phyloP scores from a whole-genome alignment of 352 stramenopile genomes.

The Thalassiosira exigua region DNA sequence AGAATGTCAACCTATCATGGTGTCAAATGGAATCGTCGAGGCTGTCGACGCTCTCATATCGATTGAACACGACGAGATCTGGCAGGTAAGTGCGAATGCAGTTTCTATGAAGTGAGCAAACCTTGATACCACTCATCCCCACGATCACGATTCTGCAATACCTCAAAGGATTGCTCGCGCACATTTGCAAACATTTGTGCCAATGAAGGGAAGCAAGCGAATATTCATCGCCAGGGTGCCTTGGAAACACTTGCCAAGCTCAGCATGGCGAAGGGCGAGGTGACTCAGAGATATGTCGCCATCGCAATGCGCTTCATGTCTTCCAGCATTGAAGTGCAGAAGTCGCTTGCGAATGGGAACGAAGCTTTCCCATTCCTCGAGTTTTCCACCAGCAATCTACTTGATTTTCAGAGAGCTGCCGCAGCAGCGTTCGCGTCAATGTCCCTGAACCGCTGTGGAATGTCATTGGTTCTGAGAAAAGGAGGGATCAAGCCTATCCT shows the following conservation, averaged over 20 bases:
- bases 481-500: constrained; percentile 91
- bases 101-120: constrained; percentile 1
- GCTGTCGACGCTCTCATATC: constrained; percentile 87
- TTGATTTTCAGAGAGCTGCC: constrained; percentile 89
- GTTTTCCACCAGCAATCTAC: constrained; percentile 88
- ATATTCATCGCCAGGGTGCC: constrained; percentile 91
- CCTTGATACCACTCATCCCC: too few species aligned
- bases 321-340: constrained; percentile 91
- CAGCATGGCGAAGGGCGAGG: constrained; percentile 88
- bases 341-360: constrained; percentile 91
- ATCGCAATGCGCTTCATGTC: constrained; percentile 95
- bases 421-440: constrained; percentile 91
- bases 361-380: constrained; percentile 91
- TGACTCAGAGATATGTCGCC: constrained; percentile 93
- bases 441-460: constrained; percentile 93
- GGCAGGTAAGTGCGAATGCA: constrained; percentile 80
- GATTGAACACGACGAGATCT: constrained; percentile 90
- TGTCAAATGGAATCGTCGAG: constrained; percentile 89
- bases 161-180: constrained; percentile 88
- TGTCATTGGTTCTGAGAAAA: constrained; percentile 92
- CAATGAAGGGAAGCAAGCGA: constrained; percentile 94
- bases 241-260: constrained; percentile 91
- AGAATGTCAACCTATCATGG: constrained; percentile 88
- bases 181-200: constrained; percentile 92
- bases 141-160: too few species aligned